Evolutionary conservation across 352 stramenopile genomes (phyloP), one percentile per base, ranked within the genome.

Genomic region (Phytopythium helicoides): DNA sequence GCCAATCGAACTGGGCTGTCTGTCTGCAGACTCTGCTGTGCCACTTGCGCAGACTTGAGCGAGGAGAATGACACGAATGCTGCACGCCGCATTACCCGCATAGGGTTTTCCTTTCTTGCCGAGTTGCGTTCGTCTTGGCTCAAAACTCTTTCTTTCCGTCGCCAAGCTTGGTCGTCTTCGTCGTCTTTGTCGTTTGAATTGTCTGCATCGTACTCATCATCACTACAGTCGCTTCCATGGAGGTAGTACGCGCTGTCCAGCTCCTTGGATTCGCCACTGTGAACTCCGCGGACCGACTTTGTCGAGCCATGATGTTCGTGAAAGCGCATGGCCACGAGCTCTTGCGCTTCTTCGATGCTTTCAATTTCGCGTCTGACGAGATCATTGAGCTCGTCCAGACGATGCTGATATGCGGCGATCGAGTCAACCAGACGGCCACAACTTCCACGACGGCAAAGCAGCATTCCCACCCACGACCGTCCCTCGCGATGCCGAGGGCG

Each of bases 31-130:
- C 76, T 69, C 38, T 93, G 81, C 58, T 92, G 81, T 7, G 76
- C 79, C 15, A 84, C 68, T 35, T 93, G 83, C 9, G 77, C 63
- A 18, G 83, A 84, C 60, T 76, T 81, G 25, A 93, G 69, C 37
- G 78, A 87, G 36, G 66, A 77, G 56, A 92, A 93, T 14, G 71
- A 87, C n/a, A 93, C 63, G 54, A 93, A 93, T 41, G 83, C 83
- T 3, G 75, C 67, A 25, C 73, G 67, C 10, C 73, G 75, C 79
- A 89, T 90, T 22, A 87, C 74, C 6, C 68, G 60, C 28, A 86
- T 81, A 19, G 78, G 75, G n/a, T 63, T 55, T 48, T 83, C 44
- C 33, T 75, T 74, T 10, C 77, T 72, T 35, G 64, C 52, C 9
- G 64, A 51, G 10, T 88, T 74, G 16, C 75, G 75, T 18, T 78